These are phyloP conservation scores for Chalara sp. DNA, from an alignment of 2,329 filamentous ascomycete genomes.

Conservation along the genomic window DNA sequence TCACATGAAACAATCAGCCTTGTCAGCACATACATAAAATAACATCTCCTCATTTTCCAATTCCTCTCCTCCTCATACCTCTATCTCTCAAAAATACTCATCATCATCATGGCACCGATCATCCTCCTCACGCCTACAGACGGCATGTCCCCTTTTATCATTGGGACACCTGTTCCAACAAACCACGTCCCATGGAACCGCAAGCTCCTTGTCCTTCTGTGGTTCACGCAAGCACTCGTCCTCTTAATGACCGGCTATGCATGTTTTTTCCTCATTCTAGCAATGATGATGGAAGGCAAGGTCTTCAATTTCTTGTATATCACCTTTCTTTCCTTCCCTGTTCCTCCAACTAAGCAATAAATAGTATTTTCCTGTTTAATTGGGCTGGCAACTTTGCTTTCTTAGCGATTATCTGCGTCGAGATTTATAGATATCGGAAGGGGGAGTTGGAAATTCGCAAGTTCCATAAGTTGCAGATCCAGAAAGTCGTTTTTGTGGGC, in stretches of 20 bases:
- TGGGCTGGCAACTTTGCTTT: neutral
- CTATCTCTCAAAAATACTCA: too few species aligned
- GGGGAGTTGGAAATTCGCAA: neutral
- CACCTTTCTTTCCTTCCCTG: neutral
- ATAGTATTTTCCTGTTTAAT: neutral
- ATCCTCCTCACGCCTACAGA: neutral
- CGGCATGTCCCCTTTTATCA: neutral
- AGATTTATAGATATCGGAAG: neutral
- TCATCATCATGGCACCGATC: neutral
- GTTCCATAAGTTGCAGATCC: neutral
- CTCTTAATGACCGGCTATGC: neutral
- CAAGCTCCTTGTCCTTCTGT: neutral
- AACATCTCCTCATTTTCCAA: too few species aligned
- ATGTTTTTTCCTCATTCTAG: neutral
- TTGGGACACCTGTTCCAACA: neutral
- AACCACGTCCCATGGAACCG: neutral
- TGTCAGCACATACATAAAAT: too few species aligned
- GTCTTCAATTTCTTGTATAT: neutral
- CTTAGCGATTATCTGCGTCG: neutral
- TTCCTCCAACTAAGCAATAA: neutral
- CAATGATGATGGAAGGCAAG: neutral
- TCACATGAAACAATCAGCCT: too few species aligned
- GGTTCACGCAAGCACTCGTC: neutral
- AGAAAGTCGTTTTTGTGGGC: neutral
- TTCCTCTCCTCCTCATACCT: too few species aligned